Base-by-base conservation (phyloP, 371 early-diverging fungal genomes). In the Syncephalastrum racemosum region DNA sequence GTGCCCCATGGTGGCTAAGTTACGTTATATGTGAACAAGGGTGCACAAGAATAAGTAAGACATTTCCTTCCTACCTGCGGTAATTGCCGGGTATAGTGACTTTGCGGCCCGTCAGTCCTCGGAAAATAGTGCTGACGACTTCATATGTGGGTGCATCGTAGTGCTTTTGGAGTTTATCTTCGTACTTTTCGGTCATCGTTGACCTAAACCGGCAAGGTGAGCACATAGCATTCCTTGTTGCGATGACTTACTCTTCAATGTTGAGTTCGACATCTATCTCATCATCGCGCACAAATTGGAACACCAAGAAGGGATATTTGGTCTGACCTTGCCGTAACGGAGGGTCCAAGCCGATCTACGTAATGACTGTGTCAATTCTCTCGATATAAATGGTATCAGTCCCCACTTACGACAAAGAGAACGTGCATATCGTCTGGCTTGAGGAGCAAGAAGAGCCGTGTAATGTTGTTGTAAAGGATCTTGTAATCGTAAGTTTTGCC, bases 251-350 rank as follows among this genome's bases (percentile, higher is more conserved):
- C 78, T 90, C 90, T 44, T 90, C 91, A 60, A 96, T 56, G 62
- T 92, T 93, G 41, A 96, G 71, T 10, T 88, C 85, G 3, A 91
- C 71, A 47, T 95, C 94, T 10, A 88, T 84, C 57, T 97, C 95
- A 54, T 96, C 95, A 58, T 96, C 95, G 36, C 89, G 81, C 27
- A 90, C 88, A 80, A 99, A 95, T 68, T 97, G 96, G 76, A 99
- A 88, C 12, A 97, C 97, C 66, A 99, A 67, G 80, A 91, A 96
- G 5, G 96, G 94, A 79, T 99, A 99, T 66, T 92, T 84, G 20
- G 99, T 99, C 72, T 99, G 99, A 50, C 99, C 99, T 76, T 99
- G 99, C 50, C 98, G 86, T 50, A 99, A 77, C 14, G 99, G 98
- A 46, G 98, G 98, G 61, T 97, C 96, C 62, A 99, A 81, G 24